Base-by-base conservation (phyloP, 257 asterid species). In the Penstemon barbatus region DNA sequence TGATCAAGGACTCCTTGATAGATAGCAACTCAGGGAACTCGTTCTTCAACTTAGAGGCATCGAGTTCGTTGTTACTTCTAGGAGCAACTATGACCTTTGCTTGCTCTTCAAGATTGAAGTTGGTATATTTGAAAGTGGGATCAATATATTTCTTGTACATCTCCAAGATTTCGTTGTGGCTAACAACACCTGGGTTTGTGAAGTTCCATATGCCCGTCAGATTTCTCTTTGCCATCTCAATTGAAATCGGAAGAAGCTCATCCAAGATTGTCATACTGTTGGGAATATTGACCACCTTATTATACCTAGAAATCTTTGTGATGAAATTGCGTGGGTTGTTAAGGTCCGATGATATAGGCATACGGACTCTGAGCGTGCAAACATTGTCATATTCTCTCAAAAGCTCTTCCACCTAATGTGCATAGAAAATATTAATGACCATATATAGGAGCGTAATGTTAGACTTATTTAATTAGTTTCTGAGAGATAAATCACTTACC, bases 181-280 rank as follows among this genome's bases (percentile, higher is more conserved):
- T 87, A 39, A 89, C 90, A 4, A 86, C 98, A 3, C 97, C 98
- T 0, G 97, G 97, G 75, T 92, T 92, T 36, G 98, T 92, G 86
- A 89, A 92, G 82, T 92, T 92, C 92, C 92, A 92, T 66, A 92
- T 89, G 76, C 98, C 98, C 80, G 79, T 84, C 2, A 92, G 92
- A 74, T 92, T 90, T 54, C 98, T 74, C 68, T 92, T 92, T 33
- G 97, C 98, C 98, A 92, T 92, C 92, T 92, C 97, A 39, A 92
- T 88, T 4, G 98, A 86, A 68, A 92, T 92, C 3, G 97, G 98
- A 62, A 92, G 93, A 58, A 92, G 95, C 86, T 92, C 98, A 37
- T 92, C 98, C 86, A 93, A 83, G 78, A 93, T 71, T 0, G 98
- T 93, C 97, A 93, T 93, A 83, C 98, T 93, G 89, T 93, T 93